phyloP scores from a whole-genome alignment of 768 basidiomycete species.

The Pleurotus citrinopileatus region DNA sequence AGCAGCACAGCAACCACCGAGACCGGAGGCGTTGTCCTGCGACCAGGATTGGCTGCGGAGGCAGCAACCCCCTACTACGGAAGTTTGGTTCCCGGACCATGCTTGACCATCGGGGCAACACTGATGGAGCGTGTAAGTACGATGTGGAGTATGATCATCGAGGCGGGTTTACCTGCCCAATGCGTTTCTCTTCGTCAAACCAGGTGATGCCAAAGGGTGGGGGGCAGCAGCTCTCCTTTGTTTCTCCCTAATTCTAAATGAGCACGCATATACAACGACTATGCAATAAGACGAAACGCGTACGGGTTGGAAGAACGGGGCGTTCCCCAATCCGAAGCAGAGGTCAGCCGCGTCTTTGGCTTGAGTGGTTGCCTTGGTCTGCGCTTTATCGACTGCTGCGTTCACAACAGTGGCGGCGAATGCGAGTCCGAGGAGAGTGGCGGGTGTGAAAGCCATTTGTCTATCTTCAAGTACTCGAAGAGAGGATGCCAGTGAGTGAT shows the following conservation, averaged over 20 bases:
- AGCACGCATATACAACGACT: neutral
- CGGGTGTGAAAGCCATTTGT: slow-evolving; percentile 5
- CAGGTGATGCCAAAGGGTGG: neutral
- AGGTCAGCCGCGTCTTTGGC: slow-evolving; percentile 1
- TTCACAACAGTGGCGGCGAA: neutral
- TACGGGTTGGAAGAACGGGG: slow-evolving; percentile 5
- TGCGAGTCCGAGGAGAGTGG: neutral
- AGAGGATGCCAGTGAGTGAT: too few species aligned
- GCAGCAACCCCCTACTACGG: slow-evolving; percentile 3
- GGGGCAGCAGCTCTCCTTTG: neutral
- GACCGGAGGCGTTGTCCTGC: slow-evolving; percentile 2
- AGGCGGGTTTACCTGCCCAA: neutral
- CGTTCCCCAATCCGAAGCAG: slow-evolving; percentile 6
- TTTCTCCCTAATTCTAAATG: neutral
- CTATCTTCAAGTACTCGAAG: too few species aligned
- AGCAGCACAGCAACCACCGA: slow-evolving; percentile 2
- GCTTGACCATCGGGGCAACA: neutral
- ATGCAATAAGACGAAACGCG: neutral
- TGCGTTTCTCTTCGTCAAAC: neutral
- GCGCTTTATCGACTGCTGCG: slow-evolving; percentile 2
- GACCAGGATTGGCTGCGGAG: neutral
- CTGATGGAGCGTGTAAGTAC: neutral
- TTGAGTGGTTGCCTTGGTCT: neutral
- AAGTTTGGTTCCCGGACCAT: slow-evolving; percentile 5
- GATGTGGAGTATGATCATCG: neutral